These are phyloP conservation scores for Penicillium sp. DNA, from an alignment of 2,329 filamentous ascomycete species.

Conservation along the genomic window DNA sequence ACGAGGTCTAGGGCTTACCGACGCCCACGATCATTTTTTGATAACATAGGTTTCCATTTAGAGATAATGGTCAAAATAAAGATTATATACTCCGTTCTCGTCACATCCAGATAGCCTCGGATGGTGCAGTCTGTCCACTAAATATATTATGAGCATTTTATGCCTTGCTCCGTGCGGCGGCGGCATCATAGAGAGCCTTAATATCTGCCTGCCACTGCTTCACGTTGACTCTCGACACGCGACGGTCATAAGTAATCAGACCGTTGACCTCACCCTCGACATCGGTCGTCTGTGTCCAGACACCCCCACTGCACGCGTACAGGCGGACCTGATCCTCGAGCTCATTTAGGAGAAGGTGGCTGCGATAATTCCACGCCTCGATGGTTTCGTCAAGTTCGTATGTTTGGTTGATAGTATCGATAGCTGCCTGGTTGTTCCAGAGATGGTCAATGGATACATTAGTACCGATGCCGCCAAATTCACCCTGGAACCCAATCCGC, in stretches of 20 bases:
- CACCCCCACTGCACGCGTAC: slow-evolving; percentile 64
- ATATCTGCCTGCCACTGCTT: slow-evolving; percentile 62
- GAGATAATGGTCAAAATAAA: neutral
- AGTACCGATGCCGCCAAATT: slow-evolving; percentile 68
- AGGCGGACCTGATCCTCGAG: slow-evolving; percentile 50
- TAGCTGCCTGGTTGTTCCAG: slow-evolving; percentile 62
- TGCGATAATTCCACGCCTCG: slow-evolving; percentile 65
- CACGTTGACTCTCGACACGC: slow-evolving; percentile 54
- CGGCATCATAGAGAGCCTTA: slow-evolving; percentile 58
- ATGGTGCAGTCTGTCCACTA: neutral
- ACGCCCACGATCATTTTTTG: neutral
- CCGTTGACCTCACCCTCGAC: slow-evolving; percentile 74
- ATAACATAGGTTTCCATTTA: neutral
- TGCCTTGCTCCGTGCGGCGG: slow-evolving; percentile 28
- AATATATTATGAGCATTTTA: neutral
- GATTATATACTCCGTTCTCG: slow-evolving; percentile 1
- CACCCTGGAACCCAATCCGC: slow-evolving; percentile 67
- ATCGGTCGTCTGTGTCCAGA: slow-evolving; percentile 73
- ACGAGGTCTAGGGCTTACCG: neutral
- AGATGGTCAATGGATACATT: slow-evolving; percentile 63
- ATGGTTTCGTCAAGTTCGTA: slow-evolving; percentile 63
- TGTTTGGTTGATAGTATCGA: slow-evolving; percentile 62
- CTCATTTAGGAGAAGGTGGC: slow-evolving; percentile 51
- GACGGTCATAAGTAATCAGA: slow-evolving; percentile 65
- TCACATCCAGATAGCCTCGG: neutral